Conservation (phyloP, 2,329 filamentous ascomycete genomes). For the Geosmithia morbida region DNA sequence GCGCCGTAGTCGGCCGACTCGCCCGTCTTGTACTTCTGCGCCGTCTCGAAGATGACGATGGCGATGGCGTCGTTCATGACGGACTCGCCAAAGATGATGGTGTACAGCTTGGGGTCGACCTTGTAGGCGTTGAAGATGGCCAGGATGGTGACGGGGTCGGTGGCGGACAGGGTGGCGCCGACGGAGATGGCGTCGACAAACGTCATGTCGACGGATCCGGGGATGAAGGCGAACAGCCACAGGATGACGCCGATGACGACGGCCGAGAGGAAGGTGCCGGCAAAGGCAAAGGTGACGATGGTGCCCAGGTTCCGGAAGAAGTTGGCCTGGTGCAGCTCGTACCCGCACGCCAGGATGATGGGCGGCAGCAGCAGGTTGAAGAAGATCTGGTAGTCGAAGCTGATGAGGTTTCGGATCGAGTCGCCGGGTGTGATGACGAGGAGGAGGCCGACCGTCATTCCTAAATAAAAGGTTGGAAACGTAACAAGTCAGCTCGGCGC, state of each 20-base stretch:
- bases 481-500: not conserved
- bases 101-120: conserved; percentile 96
- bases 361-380: conserved; percentile 98
- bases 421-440: conserved; percentile 70
- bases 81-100: conserved; percentile 95
- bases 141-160: conserved; percentile 92
- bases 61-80: conserved; percentile 97
- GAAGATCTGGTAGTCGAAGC: conserved; percentile 98
- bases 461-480: conserved; percentile 24
- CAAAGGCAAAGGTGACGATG: conserved; percentile 94
- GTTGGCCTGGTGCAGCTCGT: conserved; percentile 95
- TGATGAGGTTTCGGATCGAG: conserved; percentile 79
- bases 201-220: conserved; percentile 68
- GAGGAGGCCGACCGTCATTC: conserved; percentile 88
- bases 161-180: conserved; percentile 89
- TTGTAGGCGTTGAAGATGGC: conserved; percentile 99
- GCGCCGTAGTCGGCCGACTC: conserved; percentile 59
- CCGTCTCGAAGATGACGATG: conserved; percentile 96
- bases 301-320: conserved; percentile 98
- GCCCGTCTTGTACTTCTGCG: conserved; percentile 77
- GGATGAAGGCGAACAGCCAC: conserved; percentile 77
- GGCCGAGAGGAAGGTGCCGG: conserved; percentile 91
- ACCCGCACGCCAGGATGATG: conserved; percentile 93
- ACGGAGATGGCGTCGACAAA: conserved; percentile 96
- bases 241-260: conserved; percentile 84